Evolutionary conservation across 140 eudicot genomes (phyloP).

Genomic region (Erigeron philadelphicus): DNA sequence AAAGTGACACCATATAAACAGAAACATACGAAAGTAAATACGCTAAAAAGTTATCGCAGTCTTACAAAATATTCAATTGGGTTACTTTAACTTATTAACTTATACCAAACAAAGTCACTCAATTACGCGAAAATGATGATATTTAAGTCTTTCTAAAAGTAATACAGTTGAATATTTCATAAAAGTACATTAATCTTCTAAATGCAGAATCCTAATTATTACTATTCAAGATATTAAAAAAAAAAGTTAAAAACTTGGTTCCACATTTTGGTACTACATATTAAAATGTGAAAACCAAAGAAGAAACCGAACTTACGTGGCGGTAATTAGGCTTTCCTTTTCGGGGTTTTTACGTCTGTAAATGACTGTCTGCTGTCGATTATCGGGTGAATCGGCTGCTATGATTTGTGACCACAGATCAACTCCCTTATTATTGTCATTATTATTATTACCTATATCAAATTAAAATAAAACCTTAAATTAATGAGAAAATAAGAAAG

Average conservation of each 20-base stretch:
- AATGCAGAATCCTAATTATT: too few relatives aligned
- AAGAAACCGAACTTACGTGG: slow-evolving; percentile 9
- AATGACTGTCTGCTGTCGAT: slow-evolving; percentile 36
- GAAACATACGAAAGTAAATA: not conserved
- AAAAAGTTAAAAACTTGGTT: not conserved
- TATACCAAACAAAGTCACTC: too few relatives aligned
- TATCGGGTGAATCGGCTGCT: slow-evolving; percentile 35
- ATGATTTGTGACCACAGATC: slow-evolving; percentile 56
- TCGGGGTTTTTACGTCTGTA: slow-evolving; percentile 42
- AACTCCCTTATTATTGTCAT: slow-evolving; percentile 2
- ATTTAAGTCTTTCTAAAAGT: too few relatives aligned
- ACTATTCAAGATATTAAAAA: not conserved
- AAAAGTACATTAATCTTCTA: too few relatives aligned
- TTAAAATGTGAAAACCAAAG: not conserved
- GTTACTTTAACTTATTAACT: too few relatives aligned
- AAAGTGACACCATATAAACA: not conserved
- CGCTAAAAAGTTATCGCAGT: not conserved
- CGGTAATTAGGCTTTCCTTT: slow-evolving; percentile 1
- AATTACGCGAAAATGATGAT: too few relatives aligned
- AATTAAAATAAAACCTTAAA: too few relatives aligned
- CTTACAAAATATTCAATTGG: too few relatives aligned
- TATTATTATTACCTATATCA: too few relatives aligned
- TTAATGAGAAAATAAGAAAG: too few relatives aligned
- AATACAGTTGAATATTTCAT: too few relatives aligned
- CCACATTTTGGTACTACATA: not conserved